Base-by-base conservation (phyloP, 805 yeast genomes). In the Kodamaea restingae region DNA sequence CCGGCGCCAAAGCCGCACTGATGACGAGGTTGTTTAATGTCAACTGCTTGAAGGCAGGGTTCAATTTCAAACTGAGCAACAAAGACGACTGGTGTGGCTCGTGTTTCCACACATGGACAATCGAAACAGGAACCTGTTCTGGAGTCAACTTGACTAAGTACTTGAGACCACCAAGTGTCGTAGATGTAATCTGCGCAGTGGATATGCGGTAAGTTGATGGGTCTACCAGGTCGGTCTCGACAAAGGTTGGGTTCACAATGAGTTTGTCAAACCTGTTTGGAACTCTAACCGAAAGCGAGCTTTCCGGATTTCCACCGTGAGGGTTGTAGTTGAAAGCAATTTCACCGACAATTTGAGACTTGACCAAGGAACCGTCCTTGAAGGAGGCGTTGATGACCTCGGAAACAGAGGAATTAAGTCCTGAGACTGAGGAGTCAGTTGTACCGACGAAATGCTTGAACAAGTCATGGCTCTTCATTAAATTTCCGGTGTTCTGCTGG, bases 91-190 rank as follows among this genome's bases (percentile, higher is more conserved):
- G 96, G 40, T 73, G 81, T 14, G 74, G 73, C 58, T 90, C 96
- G 55, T 83, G 84, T 54, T 88, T 84, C 98, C 98, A 93, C 32
- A 83, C 77, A 30, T 96, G 96, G 28, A 79, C 71, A 34, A 91
- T 71, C 20, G 76, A 59, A 18, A 91, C 60, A 9, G 98, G 97
- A 7, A 81, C 76, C 28, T 55, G 55, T 2, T 51, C 44, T 11
- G 64, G 57, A 42, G 70, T 64, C 39, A 69, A 64, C 30, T 72
- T 71, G 36, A 76, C 54, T 56, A 82, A 70, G 56, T 90, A 91
- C 57, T 86, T 86, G 49, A 90, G 63, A 0, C 90, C 95, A 18
- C 95, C 95, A 26, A 84, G 67, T 1, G 95, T 82, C 51, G 78
- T 78, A 30, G 80, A 71, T 27, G 75, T 59, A 32, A 84, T 78